Base-by-base conservation (phyloP, 2,329 filamentous ascomycete species). In the Aspergillus sp. region DNA sequence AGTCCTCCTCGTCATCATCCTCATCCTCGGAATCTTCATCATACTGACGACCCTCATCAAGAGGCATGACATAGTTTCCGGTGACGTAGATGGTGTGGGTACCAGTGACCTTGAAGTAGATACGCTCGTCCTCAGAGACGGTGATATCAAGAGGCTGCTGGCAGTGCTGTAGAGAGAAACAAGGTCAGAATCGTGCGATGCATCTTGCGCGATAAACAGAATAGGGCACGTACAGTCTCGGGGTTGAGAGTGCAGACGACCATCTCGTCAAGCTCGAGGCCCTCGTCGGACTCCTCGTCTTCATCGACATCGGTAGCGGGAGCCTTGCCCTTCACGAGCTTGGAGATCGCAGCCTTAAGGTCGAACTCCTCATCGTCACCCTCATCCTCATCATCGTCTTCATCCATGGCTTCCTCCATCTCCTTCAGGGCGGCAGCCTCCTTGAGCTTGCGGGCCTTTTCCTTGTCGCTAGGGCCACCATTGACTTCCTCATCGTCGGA, bases 241-340 rank as follows among this genome's bases (percentile, higher is more conserved):
- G 92, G 89, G 76, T 97, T 92, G 50, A 99, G 84, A 57, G 94
- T 99, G 84, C 94, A 99, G 65, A 99, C 78, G 63, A 97, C 91
- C 65, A 89, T 90, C 79, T 96, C 89, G 73, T 96, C 90, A 49
- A 93, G 78, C 66, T 90, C 84, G 49, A 82, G 74, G 22, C 81
- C 82, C 40, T 84, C 82, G 19, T 75, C 73, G 11, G 67, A 65
- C 53, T 83, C 81, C 49, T 87, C 82, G 30, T 84, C 82, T 13
- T 76, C 73, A 24, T 80, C 79, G 14, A 79, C 79, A n/a, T 81
- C 86, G 67, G 85, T 85, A 58, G 82, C 86, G 74, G 89, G 89
- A 62, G 81, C 84, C 77, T 93, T 91, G 67, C 79, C 81, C 65
- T 77, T 79, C 71, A 85, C 83, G 57, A 81, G 78, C 65, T 82